Conservation (phyloP, 164 flowering plant genomes). For the Litsea cubeba region DNA sequence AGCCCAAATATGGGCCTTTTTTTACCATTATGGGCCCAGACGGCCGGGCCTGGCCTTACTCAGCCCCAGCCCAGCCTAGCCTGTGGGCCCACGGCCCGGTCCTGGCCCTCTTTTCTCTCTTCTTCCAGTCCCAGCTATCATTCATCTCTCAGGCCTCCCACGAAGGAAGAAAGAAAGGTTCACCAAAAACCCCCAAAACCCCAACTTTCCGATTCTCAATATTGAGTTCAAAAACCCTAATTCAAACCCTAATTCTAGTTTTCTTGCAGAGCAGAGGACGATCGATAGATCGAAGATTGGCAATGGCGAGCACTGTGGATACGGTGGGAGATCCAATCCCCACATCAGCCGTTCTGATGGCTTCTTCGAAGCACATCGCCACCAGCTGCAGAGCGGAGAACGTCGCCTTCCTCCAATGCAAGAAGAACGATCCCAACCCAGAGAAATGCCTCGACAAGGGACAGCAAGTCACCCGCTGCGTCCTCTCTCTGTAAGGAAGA, state of each 20-base stretch:
- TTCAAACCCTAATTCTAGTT: background rate
- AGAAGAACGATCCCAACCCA: conserved; percentile 86
- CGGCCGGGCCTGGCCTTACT: no score
- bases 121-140: no score
- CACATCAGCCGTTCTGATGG: conserved; percentile 74
- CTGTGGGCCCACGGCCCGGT: no score
- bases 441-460: conserved; percentile 96
- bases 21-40: no score
- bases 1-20: no score
- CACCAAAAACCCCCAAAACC: background rate
- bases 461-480: conserved; percentile 77
- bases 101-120: no score
- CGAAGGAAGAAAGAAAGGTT: no score
- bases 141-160: no score
- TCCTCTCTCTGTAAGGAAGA: conserved; percentile 54
- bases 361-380: conserved; percentile 78
- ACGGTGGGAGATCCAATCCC: conserved; percentile 71
- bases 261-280: conserved; percentile 2
- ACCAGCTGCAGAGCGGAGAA: conserved; percentile 55
- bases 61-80: no score
- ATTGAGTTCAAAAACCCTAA: no score
- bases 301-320: conserved; percentile 59
- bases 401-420: conserved; percentile 76
- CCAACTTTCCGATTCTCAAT: background rate
- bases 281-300: background rate